Evolutionary conservation across 2,329 filamentous ascomycete species (phyloP).

Genomic region (Myriosclerotinia scirpicola): DNA sequence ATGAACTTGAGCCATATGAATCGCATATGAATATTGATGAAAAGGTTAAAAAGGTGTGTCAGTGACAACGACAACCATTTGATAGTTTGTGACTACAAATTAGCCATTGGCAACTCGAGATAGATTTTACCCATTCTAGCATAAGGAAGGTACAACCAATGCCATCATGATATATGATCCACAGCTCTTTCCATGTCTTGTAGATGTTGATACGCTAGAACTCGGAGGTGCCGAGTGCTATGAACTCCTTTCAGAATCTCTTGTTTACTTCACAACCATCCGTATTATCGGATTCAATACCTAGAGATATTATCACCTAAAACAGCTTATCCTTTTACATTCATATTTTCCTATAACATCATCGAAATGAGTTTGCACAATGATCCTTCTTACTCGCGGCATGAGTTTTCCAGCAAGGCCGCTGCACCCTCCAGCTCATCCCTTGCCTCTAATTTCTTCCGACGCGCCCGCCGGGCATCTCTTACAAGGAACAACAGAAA

Average conservation of each 20-base stretch:
- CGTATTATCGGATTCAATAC: conserved; percentile 2
- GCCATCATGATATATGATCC: no score
- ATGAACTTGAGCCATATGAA: neutral
- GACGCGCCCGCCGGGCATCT: conserved; percentile 17
- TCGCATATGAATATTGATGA: neutral
- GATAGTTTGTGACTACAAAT: neutral
- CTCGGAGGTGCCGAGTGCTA: neutral
- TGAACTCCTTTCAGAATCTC: neutral
- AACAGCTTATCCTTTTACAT: conserved; percentile 6
- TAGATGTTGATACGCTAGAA: neutral
- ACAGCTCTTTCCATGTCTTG: conserved; percentile 5
- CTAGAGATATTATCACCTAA: conserved; percentile 18
- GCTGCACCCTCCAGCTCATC: neutral
- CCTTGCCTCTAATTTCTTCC: conserved; percentile 10
- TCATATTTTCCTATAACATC: conserved; percentile 7
- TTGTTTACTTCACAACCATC: neutral
- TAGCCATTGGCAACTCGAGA: neutral
- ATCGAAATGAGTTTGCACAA: conserved; percentile 12
- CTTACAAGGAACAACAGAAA: conserved; percentile 19
- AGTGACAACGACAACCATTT: neutral
- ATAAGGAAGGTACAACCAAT: neutral
- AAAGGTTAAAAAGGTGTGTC: neutral
- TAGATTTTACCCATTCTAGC: neutral
- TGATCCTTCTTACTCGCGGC: conserved; percentile 16
- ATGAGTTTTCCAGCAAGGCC: conserved; percentile 11